Evolutionary conservation across 495 filamentous ascomycete genomes (phyloP), one percentile per base, ranked within the genome.

Genomic region (Penicillium manginii): DNA sequence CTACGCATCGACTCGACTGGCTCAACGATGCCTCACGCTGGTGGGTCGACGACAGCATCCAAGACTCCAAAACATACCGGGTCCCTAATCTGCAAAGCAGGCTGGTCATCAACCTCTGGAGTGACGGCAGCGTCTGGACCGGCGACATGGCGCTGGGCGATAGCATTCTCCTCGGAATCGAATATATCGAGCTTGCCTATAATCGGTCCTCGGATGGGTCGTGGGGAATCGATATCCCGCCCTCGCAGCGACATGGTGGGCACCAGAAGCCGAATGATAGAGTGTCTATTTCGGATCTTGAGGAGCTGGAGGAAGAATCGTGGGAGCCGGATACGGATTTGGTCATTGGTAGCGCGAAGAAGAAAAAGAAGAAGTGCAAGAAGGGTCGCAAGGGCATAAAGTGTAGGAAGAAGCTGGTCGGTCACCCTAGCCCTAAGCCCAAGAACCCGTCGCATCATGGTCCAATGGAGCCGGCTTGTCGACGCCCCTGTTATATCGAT

Each of bases 1-100:
- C 85, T n/a, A 82, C 80, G 1, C 85, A 92, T 66, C 80, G 90
- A 8, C 73, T 92, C 52, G 90, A 93, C 63, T 93, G 90, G 90
- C 77, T 83, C 4, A 73, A 82, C 0, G 73, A 74, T 2, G 58
- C 63, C 29, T 90, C 81, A n/a, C 80, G 76, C 14, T 92, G 89
- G 90, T 92, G 79, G 56, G 81, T 90, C 33, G 78, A 92, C 66
- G 81, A 78, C 7, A 54, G 74, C 29, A 67, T 83, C 33, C 79
- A 84, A 11, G 80, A 83, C 3, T 78, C 77, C 37, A 89, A 86
- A 50, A 77, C 77, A 9, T 90, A 88, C 64, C 81, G 85, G 18
- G 82, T 85, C 8, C 89, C 89, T 0, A 74, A 76, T 37, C 76
- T 84, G 35, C 77, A 84, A 22, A 84, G 83, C 55, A 77, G 82